phyloP scores from a whole-genome alignment of 441 rosid genomes.

The Erysimum cheiri region DNA sequence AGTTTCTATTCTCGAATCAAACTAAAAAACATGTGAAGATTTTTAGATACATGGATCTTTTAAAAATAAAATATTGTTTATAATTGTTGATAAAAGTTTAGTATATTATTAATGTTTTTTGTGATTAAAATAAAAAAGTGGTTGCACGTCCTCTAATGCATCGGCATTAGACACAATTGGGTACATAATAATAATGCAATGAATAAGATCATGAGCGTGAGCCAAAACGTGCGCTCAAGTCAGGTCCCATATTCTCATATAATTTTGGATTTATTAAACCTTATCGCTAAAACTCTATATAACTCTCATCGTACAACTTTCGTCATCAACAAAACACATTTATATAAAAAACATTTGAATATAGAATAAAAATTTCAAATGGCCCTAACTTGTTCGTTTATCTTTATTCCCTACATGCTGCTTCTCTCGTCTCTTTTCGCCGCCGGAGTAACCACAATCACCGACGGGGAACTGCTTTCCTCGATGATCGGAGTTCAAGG shows the following conservation, averaged over 20 bases:
- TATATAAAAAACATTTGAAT: background rate
- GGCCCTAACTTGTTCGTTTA: constrained; percentile 25
- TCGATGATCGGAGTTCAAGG: constrained; percentile 50
- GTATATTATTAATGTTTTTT: no score
- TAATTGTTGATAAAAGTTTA: background rate
- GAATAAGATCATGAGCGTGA: constrained; percentile 25
- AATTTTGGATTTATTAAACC: background rate
- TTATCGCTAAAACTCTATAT: constrained; percentile 21
- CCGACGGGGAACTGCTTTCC: constrained; percentile 37
- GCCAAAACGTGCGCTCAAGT: constrained; percentile 39
- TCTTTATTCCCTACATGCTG: constrained; percentile 34
- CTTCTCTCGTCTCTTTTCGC: constrained; percentile 27
- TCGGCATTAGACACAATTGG: background rate
- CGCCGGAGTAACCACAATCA: constrained; percentile 26
- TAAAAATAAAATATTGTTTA: background rate
- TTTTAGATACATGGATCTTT: background rate
- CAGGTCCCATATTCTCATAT: constrained; percentile 28
- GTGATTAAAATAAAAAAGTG: background rate
- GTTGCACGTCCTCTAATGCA: constrained; percentile 37
- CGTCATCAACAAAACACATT: constrained; percentile 14
- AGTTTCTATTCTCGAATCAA: background rate
- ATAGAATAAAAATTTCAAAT: background rate
- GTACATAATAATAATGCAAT: constrained; percentile 30
- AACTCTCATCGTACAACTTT: constrained; percentile 3
- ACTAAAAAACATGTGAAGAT: background rate